A percentile compares a stretch with the other conserved stretches of the same genome.
Conservation (phyloP, 2,329 filamentous ascomycete genomes). For the Ceratocystis colombiana region DNA sequence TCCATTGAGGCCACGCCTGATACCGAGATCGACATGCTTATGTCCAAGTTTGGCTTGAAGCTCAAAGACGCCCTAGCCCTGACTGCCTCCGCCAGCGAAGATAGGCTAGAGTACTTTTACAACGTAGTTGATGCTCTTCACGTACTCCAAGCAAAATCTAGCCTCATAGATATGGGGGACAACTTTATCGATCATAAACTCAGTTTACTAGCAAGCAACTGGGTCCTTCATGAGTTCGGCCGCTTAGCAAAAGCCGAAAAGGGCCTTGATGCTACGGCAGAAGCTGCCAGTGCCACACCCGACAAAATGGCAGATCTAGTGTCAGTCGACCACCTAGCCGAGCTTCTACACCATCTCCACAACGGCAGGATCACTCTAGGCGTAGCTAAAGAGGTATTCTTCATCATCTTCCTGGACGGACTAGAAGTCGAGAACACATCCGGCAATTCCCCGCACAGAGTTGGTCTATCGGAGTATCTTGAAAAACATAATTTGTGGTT, state of each 20-base stretch:
- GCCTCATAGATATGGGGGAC: slow-evolving; percentile 27
- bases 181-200: slow-evolving; percentile 32
- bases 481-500: slow-evolving; percentile 46
- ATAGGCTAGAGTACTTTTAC: slow-evolving; percentile 72
- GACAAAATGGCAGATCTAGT: slow-evolving; percentile 42
- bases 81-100: slow-evolving; percentile 65
- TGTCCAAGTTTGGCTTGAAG: slow-evolving; percentile 55
- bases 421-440: slow-evolving; percentile 23
- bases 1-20: slow-evolving; percentile 66
- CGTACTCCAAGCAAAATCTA: slow-evolving; percentile 27
- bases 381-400: slow-evolving; percentile 46
- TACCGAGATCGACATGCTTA: slow-evolving; percentile 52
- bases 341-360: slow-evolving; percentile 43
- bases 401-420: slow-evolving; percentile 18
- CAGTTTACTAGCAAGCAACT: slow-evolving; percentile 47
- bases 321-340: slow-evolving; percentile 40
- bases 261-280: slow-evolving; percentile 25
- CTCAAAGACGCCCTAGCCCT: slow-evolving; percentile 76
- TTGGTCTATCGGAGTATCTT: slow-evolving; percentile 45
- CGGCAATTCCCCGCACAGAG: slow-evolving; percentile 39
- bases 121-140: slow-evolving; percentile 47
- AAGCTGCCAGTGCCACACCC: slow-evolving; percentile 23
- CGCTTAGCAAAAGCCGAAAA: slow-evolving; percentile 48
- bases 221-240: slow-evolving; percentile 67
- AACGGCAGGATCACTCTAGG: slow-evolving; percentile 44